These are phyloP conservation scores for Fusarium secorum DNA, from an alignment of 2,329 filamentous ascomycete species.

Conservation along the genomic window DNA sequence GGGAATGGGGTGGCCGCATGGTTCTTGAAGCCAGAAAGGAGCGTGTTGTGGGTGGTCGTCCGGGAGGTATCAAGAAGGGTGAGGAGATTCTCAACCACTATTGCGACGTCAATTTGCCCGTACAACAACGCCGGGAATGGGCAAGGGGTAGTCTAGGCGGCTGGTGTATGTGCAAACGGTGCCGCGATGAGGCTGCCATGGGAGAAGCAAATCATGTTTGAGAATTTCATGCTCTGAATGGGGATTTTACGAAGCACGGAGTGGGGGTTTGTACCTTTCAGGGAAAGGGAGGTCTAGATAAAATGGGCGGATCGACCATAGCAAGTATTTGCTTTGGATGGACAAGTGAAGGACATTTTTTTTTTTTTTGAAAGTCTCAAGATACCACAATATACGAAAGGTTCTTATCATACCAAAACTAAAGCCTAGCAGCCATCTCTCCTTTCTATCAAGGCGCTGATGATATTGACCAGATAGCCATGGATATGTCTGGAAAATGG, in stretches of 20 bases:
- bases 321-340: conserved; percentile 1
- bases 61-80: conserved; percentile 74
- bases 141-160: conserved; percentile 87
- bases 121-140: conserved; percentile 87
- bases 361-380: neutral
- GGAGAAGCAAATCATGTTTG: conserved; percentile 13
- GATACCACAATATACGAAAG: conserved; percentile 5
- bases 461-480: neutral
- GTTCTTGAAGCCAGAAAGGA: conserved; percentile 70
- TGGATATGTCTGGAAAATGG: neutral
- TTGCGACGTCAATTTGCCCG: conserved; percentile 81
- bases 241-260: conserved; percentile 9
- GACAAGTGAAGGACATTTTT: neutral
- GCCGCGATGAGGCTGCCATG: conserved; percentile 71
- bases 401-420: neutral
- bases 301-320: conserved; percentile 9
- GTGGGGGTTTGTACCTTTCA: conserved; percentile 7
- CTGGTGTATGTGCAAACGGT: conserved; percentile 85
- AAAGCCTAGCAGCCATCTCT: neutral
- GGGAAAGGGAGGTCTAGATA: conserved; percentile 16
- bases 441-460: neutral
- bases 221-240: neutral
- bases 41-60: conserved; percentile 59
- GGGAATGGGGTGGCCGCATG: conserved; percentile 90
- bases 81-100: conserved; percentile 95